Conservation (phyloP, 495 filamentous ascomycete species). For the Daldinia concentrica region DNA sequence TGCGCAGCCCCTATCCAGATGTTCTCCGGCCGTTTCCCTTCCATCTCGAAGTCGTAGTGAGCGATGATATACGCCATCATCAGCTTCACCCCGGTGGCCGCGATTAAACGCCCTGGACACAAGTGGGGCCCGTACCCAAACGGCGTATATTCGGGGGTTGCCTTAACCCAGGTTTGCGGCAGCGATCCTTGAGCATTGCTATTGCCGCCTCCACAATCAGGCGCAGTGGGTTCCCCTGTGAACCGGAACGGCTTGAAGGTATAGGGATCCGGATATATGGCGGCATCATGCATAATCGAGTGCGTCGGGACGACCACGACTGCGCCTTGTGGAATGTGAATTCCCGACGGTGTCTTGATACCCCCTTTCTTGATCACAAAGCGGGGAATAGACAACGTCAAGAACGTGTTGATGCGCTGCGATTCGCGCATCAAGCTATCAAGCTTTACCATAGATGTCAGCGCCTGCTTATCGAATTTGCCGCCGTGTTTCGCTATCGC, state of each 20-base stretch:
- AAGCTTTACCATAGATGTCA: constrained; percentile 52
- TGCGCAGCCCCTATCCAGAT: constrained; percentile 48
- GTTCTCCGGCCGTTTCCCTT: constrained; percentile 43
- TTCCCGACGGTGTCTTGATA: constrained; percentile 48
- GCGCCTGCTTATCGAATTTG: constrained; percentile 55
- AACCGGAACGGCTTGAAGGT: constrained; percentile 46
- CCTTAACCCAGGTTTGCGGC: constrained; percentile 44
- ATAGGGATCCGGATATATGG: constrained; percentile 37
- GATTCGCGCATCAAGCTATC: constrained; percentile 54
- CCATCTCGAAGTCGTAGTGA: constrained; percentile 52
- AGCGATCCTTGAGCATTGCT: background rate
- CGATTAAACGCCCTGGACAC: constrained; percentile 58
- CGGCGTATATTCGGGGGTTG: constrained; percentile 46
- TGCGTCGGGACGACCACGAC: constrained; percentile 37
- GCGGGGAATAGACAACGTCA: constrained; percentile 43
- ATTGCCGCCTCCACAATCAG: background rate
- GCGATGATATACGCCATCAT: constrained; percentile 52
- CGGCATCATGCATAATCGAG: constrained; percentile 38
- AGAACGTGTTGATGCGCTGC: constrained; percentile 47
- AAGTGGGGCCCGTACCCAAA: constrained; percentile 52
- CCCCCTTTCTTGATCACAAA: constrained; percentile 46
- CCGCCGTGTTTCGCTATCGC: constrained; percentile 44
- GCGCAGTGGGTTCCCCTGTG: constrained; percentile 34
- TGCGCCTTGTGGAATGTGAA: constrained; percentile 38
- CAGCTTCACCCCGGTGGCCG: constrained; percentile 52